Evolutionary conservation across 495 filamentous ascomycete genomes (phyloP), one percentile per base, ranked within the genome.

Genomic region (Penicillium chermesinum): DNA sequence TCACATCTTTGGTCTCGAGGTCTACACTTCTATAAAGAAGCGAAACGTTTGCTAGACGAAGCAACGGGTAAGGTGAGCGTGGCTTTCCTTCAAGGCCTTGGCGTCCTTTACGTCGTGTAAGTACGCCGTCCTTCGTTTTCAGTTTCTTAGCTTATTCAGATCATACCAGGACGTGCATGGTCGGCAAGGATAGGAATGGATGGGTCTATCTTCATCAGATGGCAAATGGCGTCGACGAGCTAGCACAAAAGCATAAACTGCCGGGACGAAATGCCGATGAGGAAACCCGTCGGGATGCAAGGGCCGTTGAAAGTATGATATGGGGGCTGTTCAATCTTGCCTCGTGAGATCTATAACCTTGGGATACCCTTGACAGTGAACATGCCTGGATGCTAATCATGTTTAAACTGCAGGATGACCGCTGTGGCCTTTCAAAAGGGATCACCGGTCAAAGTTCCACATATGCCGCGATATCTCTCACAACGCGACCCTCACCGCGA

Each of bases 311-410:
- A 18, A 49, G 50, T 32, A 54, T 58, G 0, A 49, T 71, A 0
- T 71, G 65, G 65, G 67, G 67, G 14, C 39, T 58, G 9, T 70
- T 64, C 45, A 59, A 58, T 51, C 41, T 70, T 38, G 53, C 50
- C 10, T 46, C 58, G 66, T 70, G 50, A 41, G 60, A 45, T 2
- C 41, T n/a, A 14, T 16, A 3, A 19, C 10, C 14, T 1, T 39
- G 1, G 2, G n/a, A n/a, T n/a, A n/a, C 16, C 3, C 14, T 32
- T 38, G 0, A 2, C 7, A 18, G 21, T 5, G 10, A 18, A 7
- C 1, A 38, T 32, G 35, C 38, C 13, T 40, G 9, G 13, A 36
- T n/a, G 17, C 13, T 16, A n/a, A 47, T n/a, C 20, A 13, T 9
- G 14, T n/a, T 17, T 19, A 13, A 7, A 35, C n/a, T 40, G 30